Base-by-base conservation (phyloP, 2,329 filamentous ascomycete genomes). In the Cyclaneusma minus region DNA sequence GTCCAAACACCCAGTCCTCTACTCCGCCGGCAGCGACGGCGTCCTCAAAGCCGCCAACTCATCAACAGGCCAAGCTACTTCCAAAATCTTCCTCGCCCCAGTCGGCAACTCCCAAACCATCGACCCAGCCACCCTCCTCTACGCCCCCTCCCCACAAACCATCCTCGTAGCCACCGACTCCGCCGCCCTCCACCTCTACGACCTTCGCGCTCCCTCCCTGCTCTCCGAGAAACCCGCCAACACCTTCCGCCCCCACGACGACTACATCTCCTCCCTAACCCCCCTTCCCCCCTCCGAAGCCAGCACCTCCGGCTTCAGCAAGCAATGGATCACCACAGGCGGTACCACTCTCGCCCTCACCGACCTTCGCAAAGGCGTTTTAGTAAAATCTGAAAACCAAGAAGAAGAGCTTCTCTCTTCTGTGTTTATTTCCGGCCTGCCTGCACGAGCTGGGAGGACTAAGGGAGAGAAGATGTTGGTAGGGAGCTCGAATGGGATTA, bases 321-420 rank as follows among this genome's bases (percentile, higher is more conserved):
- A 93, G 54, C 87, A 95, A 54, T 98, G 84, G 79, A 68, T 94
- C 27, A 89, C 79, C 19, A 94, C 85, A 0, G 89, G 89, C 17
- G 85, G 84, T 22, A 87, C 82, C 2, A 95, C 87, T 1, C 58
- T 98, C 12, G 82, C 84, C 2, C 75, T 94, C 19, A 92, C 84
- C 0, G 89, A 98, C 48, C 59, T 94, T 22, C 71, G 87, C 13
- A 66, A 81, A 24, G 87, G 87, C 9, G 81, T 94, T 5, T 57
- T 95, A 22, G 77, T 85, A 3, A 77, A 77, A 32, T 93, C 83
- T 38, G 89, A 94, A 45, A 84, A 95, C 43, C 89, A 95, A 47
- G 89, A 91, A 42, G 85, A 94, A 37, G 83, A 95, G 51, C 56
- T 95, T 31, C 62, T 94, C n/a, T 80, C 77, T 42, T 78, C 79